Conservation (phyloP, 2,329 filamentous ascomycete genomes). For the Talaromyces piceae region DNA sequence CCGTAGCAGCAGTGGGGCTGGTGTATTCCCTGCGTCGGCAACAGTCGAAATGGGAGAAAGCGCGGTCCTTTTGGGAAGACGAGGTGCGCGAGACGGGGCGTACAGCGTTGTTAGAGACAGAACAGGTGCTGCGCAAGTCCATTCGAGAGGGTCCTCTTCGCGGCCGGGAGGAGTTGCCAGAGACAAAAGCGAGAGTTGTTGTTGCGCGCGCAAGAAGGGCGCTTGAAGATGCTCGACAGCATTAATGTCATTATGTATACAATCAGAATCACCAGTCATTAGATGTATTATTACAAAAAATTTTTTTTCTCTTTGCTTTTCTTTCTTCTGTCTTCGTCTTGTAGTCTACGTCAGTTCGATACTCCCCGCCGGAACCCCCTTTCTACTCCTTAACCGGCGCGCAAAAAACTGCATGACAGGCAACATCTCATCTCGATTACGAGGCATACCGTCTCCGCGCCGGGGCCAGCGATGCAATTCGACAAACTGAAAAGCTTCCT, state of each 20-base stretch:
- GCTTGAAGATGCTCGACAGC: conserved; percentile 30
- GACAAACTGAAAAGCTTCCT: conserved; percentile 59
- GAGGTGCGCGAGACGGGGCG: conserved; percentile 52
- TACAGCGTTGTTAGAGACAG: conserved; percentile 47
- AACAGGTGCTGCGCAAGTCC: conserved; percentile 41
- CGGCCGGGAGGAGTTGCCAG: conserved; percentile 32
- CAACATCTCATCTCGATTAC: conserved; percentile 73
- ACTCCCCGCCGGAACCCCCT: conserved; percentile 40
- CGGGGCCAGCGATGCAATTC: conserved; percentile 63
- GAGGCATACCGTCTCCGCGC: conserved; percentile 73
- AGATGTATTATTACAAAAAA: conserved; percentile 2
- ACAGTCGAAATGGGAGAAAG: conserved; percentile 52
- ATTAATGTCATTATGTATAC: conserved; percentile 2
- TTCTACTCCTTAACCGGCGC: conserved; percentile 34
- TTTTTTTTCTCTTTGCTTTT: background rate
- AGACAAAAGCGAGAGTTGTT: conserved; percentile 36
- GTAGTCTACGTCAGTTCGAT: conserved; percentile 32
- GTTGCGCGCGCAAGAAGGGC: conserved; percentile 42
- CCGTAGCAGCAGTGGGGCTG: conserved; percentile 51
- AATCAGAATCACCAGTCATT: background rate
- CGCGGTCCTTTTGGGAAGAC: conserved; percentile 45
- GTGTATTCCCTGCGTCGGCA: conserved; percentile 51
- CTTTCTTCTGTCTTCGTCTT: background rate
- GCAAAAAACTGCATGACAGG: conserved; percentile 76
- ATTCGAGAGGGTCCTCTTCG: conserved; percentile 36